phyloP scores from a whole-genome alignment of 208 protist species.

The Trypanosoma congolense region DNA sequence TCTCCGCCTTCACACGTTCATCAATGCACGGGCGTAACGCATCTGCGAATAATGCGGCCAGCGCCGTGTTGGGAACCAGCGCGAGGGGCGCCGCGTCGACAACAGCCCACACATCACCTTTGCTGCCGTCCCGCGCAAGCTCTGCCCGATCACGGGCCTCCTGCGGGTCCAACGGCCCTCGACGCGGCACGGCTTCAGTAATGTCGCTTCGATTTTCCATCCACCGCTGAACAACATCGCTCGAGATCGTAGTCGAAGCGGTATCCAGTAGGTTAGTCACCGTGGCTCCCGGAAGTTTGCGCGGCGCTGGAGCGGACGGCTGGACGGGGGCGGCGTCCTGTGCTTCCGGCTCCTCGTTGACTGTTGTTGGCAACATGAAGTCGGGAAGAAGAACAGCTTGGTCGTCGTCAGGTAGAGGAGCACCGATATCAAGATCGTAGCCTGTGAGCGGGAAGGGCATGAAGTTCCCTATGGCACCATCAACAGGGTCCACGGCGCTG shows the following conservation, averaged over 20 bases:
- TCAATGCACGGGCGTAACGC: slow-evolving; percentile 30
- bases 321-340: too few species aligned
- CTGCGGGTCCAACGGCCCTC: slow-evolving; percentile 53
- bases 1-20: slow-evolving; percentile 17
- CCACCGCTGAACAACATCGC: slow-evolving; percentile 54
- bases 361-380: slow-evolving; percentile 22
- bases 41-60: slow-evolving; percentile 33
- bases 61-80: slow-evolving; percentile 23
- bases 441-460: slow-evolving; percentile 39
- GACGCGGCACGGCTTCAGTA: slow-evolving; percentile 45
- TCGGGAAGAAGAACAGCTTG: slow-evolving; percentile 35
- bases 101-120: slow-evolving; percentile 23
- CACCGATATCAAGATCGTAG: slow-evolving; percentile 80
- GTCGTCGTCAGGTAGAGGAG: slow-evolving; percentile 67
- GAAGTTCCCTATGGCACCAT: slow-evolving; percentile 16
- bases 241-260: slow-evolving; percentile 61
- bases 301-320: too few species aligned
- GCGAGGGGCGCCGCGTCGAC: slow-evolving; percentile 31
- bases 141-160: slow-evolving; percentile 56
- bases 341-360: slow-evolving; percentile 1
- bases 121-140: slow-evolving; percentile 22
- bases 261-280: slow-evolving; percentile 57
- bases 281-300: slow-evolving; percentile 11
- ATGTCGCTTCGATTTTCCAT: slow-evolving; percentile 70
- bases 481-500: slow-evolving; percentile 29